These are phyloP conservation scores for Phaeotremella skinneri DNA, from an alignment of 768 basidiomycete species.

Conservation along the genomic window DNA sequence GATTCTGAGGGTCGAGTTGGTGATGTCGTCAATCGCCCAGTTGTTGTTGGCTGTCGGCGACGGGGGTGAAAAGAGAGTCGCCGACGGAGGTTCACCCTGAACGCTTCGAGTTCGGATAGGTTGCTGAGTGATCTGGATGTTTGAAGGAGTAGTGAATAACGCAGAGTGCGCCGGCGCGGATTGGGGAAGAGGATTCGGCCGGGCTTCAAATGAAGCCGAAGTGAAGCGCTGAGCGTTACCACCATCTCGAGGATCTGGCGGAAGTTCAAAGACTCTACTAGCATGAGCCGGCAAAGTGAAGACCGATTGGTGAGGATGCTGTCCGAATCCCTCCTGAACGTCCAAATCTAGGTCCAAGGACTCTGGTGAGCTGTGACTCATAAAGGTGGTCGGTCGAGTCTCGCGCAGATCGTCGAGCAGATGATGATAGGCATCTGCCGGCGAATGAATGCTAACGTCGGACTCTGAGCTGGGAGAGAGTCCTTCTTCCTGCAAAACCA, in stretches of 20 bases:
- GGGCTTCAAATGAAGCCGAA: neutral
- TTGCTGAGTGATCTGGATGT: conserved; percentile 24
- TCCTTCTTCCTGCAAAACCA: conserved; percentile 8
- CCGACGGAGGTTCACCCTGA: conserved; percentile 40
- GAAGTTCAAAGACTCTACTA: neutral
- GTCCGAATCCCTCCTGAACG: neutral
- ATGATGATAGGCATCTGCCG: conserved; percentile 34
- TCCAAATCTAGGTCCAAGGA: neutral
- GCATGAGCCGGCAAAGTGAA: neutral
- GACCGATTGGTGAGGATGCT: neutral
- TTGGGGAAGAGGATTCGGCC: conserved; percentile 8
- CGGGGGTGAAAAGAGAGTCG: conserved; percentile 29
- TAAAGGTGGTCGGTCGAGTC: neutral
- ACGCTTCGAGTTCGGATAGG: conserved; percentile 36
- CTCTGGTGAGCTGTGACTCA: neutral
- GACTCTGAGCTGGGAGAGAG: conserved; percentile 29
- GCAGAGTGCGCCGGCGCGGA: conserved; percentile 19
- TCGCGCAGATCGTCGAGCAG: conserved; percentile 23
- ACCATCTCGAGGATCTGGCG: neutral
- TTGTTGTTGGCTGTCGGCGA: conserved; percentile 13
- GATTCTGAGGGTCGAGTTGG: neutral
- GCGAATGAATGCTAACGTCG: conserved; percentile 20
- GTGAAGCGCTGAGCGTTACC: neutral
- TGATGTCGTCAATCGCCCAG: conserved; percentile 1
- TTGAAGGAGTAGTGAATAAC: conserved; percentile 12